phyloP scores from a whole-genome alignment of 2,329 filamentous ascomycete species.

The Botryotinia globosa region DNA sequence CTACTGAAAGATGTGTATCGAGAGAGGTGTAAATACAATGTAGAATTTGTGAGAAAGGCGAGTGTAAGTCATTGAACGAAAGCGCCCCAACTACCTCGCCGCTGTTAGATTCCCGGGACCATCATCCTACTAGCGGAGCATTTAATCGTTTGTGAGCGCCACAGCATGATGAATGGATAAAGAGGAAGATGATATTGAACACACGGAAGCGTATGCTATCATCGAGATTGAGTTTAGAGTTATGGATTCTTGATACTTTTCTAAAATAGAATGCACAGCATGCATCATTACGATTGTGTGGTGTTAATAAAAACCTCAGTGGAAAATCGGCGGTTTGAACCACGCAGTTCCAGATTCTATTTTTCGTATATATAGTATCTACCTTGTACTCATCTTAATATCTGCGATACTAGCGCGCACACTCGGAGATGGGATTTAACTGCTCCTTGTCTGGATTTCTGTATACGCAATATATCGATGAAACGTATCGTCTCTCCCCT shows the following conservation, averaged over 20 bases:
- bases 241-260: too few relatives aligned
- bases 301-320: fast-evolving
- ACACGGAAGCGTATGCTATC: neutral
- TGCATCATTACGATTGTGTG: neutral
- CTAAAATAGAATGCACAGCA: neutral
- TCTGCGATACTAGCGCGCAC: neutral
- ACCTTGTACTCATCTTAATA: neutral
- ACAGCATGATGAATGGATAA: fast-evolving
- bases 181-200: fast-evolving
- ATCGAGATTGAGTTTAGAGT: neutral
- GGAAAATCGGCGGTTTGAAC: neutral
- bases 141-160: neutral
- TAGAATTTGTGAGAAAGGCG: neutral
- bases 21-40: neutral
- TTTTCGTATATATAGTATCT: neutral
- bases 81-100: neutral
- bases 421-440: neutral
- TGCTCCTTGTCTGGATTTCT: neutral
- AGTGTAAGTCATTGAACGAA: neutral
- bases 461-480: neutral
- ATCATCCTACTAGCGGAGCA: neutral
- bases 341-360: neutral
- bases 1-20: neutral
- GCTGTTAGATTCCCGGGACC: neutral
- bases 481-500: neutral